Evolutionary conservation across 495 filamentous ascomycete genomes (phyloP).

Genomic region (Aspergillus cristatus): DNA sequence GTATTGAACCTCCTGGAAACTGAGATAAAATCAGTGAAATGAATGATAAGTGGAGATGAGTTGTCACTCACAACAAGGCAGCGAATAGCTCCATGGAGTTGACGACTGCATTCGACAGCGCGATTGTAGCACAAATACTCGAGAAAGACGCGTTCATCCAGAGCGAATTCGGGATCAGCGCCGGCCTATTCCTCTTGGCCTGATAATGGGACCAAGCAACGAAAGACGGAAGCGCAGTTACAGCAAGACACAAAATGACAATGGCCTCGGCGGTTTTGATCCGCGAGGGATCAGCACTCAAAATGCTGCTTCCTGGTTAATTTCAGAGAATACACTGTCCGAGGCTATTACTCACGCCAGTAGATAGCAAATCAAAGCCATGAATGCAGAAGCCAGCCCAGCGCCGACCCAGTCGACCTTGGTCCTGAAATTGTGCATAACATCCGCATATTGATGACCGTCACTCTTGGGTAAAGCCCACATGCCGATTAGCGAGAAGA

Average conservation of each 20-base stretch:
- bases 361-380: slow-evolving; percentile 36
- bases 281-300: slow-evolving; percentile 27
- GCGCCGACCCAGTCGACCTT: slow-evolving; percentile 44
- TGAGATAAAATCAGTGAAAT: slow-evolving; percentile 6
- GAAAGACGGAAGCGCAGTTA: slow-evolving; percentile 35
- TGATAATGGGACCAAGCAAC: slow-evolving; percentile 36
- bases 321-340: background rate
- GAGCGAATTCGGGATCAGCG: slow-evolving; percentile 46
- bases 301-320: slow-evolving; percentile 15
- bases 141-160: slow-evolving; percentile 44
- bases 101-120: slow-evolving; percentile 38
- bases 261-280: slow-evolving; percentile 30
- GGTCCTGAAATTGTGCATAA: slow-evolving; percentile 9
- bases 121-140: slow-evolving; percentile 40
- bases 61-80: slow-evolving; percentile 34
- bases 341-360: slow-evolving; percentile 14
- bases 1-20: slow-evolving; percentile 40
- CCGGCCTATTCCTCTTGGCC: slow-evolving; percentile 29
- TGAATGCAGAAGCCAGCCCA: slow-evolving; percentile 23
- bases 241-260: slow-evolving; percentile 26
- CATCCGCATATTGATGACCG: background rate
- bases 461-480: slow-evolving; percentile 22
- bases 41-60: background rate
- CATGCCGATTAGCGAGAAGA: slow-evolving; percentile 21
- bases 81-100: slow-evolving; percentile 43